Evolutionary conservation across 176 grass and related monocot genomes (phyloP), one percentile per base, ranked within the genome.

Genomic region (Hyparrhenia diplandra): DNA sequence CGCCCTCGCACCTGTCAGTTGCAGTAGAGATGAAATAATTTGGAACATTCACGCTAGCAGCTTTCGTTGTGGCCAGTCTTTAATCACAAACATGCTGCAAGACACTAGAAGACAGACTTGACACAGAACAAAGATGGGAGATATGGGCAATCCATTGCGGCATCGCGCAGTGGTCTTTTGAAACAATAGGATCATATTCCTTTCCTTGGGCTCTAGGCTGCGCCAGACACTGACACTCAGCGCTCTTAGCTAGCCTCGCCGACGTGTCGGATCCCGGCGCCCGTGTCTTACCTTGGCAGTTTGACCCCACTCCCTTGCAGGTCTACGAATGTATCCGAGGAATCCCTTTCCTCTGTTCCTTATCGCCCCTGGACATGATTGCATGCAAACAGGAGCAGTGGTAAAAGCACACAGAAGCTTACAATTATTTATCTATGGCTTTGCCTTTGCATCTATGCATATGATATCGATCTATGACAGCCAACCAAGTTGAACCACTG

Each of bases 121-220:
- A 57, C 52, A 57, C 52, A 72, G 35, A 71, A 65, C 34, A 75
- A 76, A n/a, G 54, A 63, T 70, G 40, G 28, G 45, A 27, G 69
- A 49, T 3, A 13, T 9, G 9, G 35, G 24, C 23, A n/a, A 43
- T 27, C 58, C 23, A 76, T 61, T 14, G 54, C 55, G 12, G 86
- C 31, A 35, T 27, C 20, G 20, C 24, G 17, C 27, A 16, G 42
- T 55, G 21, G 82, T 67, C 58, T 72, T 78, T 75, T 27, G 77
- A 24, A 81, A 76, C 70, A 55, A 76, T 6, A 71, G 87, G 77
- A 64, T 67, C 43, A 54, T 71, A 89, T 85, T 89, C 73, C 64
- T 64, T 1, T 10, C 6, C 37, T 40, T 25, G 0, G 54, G 17
- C 23, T 71, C 65, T 46, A 36, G 51, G 60, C 69, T 25, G 28